Base-by-base conservation (phyloP, 2,329 filamentous ascomycete genomes). In the Sordariomycetes sp. region DNA sequence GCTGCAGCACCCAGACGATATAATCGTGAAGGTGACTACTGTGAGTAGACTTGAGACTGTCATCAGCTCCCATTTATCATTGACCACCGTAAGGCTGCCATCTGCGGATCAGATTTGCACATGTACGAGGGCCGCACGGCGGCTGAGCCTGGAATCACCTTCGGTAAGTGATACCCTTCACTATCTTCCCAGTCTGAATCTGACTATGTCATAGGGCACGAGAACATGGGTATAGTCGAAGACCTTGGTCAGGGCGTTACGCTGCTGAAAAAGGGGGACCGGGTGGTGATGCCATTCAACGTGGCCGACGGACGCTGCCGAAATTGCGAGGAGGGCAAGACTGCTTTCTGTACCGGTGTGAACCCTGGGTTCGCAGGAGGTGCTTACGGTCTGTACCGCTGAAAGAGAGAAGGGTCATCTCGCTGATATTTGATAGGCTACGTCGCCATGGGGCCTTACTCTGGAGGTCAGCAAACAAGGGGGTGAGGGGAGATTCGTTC, bases 71-170 rank as follows among this genome's bases (percentile, higher is more conserved):
- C n/a, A n/a, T n/a, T n/a, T n/a, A n/a, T n/a, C n/a, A n/a, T n/a
- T n/a, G n/a, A n/a, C n/a, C n/a, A n/a, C n/a, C n/a, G 8, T 14
- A 6, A 57, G 54, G 52, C 54, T 28, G 70, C 68, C 4, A 74
- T 75, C 31, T 74, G 70, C 45, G 70, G 71, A 9, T 71, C 66
- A 1, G 64, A 68, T 36, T 46, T 69, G 30, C 63, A 68, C 50
- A 77, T 78, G 73, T 82, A 82, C 39, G 72, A 81, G 50, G 77
- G 76, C 2, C 57, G 76, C 34, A 81, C 75, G 1, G 74, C 75
- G 6, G 76, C 76, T 4, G 62, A 79, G 46, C 54, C 66, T 1
- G 76, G 76, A 3, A 64, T 81, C 21, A 74, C 75, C 2, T 80
- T 81, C 43, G 68, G 63, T 66, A 49, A n/a, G n/a, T 31, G 35